These are phyloP conservation scores for Penicillium canariense DNA, from an alignment of 495 filamentous ascomycete genomes.

Conservation along the genomic window DNA sequence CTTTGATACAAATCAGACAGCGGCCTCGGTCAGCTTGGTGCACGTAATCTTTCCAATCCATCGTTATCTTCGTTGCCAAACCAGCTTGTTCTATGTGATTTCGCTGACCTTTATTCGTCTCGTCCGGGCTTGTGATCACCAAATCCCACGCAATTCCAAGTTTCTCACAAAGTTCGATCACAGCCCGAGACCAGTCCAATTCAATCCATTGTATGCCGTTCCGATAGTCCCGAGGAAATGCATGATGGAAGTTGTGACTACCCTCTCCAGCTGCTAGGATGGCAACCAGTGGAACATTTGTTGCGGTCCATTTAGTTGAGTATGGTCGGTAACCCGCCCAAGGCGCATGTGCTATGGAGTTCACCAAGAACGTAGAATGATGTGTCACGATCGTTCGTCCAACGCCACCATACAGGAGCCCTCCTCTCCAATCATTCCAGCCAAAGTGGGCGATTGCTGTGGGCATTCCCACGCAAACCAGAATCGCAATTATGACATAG, in stretches of 20 bases:
- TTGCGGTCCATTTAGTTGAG: neutral
- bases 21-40: too few species aligned
- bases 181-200: conserved; percentile 96
- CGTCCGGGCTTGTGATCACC: conserved; percentile 90
- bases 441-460: neutral
- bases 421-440: too few species aligned
- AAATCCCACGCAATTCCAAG: conserved; percentile 85
- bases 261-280: conserved; percentile 82
- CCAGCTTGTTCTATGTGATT: conserved; percentile 9
- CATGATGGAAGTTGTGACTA: conserved; percentile 99
- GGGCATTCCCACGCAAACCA: neutral
- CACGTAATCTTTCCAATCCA: conserved; percentile 77
- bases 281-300: neutral
- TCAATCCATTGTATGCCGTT: conserved; percentile 94
- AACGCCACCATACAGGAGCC: conserved; percentile 6
- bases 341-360: conserved; percentile 22
- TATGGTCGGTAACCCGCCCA: conserved; percentile 17
- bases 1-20: conserved; percentile 76
- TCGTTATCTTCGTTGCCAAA: conserved; percentile 82
- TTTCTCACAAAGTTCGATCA: conserved; percentile 85
- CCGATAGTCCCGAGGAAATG: conserved; percentile 94
- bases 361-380: conserved; percentile 20
- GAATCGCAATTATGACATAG: neutral
- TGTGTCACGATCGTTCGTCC: neutral
- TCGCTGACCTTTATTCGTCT: conserved; percentile 96